These are phyloP conservation scores for Ramularia collo-cygni DNA, from an alignment of 2,329 filamentous ascomycete genomes.

Conservation along the genomic window DNA sequence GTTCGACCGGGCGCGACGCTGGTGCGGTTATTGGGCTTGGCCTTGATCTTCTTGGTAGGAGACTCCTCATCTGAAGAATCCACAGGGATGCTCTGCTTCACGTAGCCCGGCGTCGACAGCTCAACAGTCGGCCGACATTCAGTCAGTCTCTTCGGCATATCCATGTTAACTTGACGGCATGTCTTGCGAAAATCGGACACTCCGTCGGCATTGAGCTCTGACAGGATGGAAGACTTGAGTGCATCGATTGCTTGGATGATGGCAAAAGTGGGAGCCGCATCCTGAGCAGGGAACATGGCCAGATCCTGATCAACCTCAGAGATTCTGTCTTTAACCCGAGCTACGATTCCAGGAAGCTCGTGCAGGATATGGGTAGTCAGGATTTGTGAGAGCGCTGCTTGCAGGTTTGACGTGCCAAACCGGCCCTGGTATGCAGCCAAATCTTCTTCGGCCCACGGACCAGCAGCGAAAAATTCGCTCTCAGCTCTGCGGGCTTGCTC, in stretches of 20 bases:
- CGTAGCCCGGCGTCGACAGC: conserved; percentile 21
- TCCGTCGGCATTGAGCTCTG: conserved; percentile 47
- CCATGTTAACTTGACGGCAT: conserved; percentile 41
- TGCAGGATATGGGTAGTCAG: conserved; percentile 42
- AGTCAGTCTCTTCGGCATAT: conserved; percentile 43
- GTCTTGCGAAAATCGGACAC: conserved; percentile 36
- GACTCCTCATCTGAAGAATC: conserved; percentile 12
- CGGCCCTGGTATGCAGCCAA: conserved; percentile 36
- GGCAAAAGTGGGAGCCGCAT: conserved; percentile 57
- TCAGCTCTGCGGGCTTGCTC: conserved; percentile 44
- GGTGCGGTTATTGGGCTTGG: conserved; percentile 10
- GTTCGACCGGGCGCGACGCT: conserved; percentile 3
- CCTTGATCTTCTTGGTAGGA: conserved; percentile 30
- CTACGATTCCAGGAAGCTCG: conserved; percentile 36
- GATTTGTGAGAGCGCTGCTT: conserved; percentile 41
- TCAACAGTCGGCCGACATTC: conserved; percentile 25
- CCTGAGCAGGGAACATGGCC: conserved; percentile 54
- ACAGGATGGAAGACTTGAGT: conserved; percentile 50
- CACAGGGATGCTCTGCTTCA: conserved; percentile 11
- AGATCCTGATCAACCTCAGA: conserved; percentile 50
- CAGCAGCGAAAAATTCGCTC: conserved; percentile 41
- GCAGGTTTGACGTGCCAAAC: conserved; percentile 49
- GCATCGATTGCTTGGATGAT: conserved; percentile 53
- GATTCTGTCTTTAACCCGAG: conserved; percentile 43
- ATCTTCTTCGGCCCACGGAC: conserved; percentile 39